phyloP scores from a whole-genome alignment of 169 alveolate genomes.

The Plasmodium gonderi region DNA sequence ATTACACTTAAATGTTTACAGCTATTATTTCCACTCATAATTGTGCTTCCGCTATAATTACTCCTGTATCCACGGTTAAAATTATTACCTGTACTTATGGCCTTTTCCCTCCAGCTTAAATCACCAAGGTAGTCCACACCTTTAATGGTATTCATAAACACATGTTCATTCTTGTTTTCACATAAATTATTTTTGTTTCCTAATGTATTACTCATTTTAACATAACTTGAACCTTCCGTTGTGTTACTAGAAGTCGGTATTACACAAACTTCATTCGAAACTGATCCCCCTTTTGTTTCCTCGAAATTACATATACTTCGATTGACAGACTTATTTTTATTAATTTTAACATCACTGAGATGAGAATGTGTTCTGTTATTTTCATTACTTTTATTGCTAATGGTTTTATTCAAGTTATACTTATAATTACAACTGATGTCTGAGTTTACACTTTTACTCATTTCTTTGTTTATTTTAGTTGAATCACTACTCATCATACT shows the following conservation, averaged over 20 bases:
- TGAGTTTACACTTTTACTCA: neutral
- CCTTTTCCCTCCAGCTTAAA: neutral
- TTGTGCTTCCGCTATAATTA: too few species aligned
- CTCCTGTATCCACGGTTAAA: neutral
- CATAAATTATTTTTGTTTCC: neutral
- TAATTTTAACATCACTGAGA: neutral
- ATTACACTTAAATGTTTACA: neutral
- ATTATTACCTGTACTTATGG: neutral
- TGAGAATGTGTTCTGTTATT: neutral
- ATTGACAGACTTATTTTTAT: neutral
- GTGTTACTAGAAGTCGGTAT: neutral
- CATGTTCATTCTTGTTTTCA: neutral
- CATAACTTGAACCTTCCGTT: neutral
- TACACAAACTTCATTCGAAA: neutral
- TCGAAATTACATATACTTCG: neutral
- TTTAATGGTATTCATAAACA: neutral
- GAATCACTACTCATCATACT: neutral
- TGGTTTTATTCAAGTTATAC: neutral
- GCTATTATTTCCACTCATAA: too few species aligned
- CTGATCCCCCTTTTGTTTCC: neutral
- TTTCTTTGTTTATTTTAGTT: neutral
- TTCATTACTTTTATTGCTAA: neutral
- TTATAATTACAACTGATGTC: neutral
- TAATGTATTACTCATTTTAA: neutral
- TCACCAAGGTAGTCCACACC: neutral